Conservation (phyloP, 1,284 basidiomycete species). For the Cystobasidium pallidum region DNA sequence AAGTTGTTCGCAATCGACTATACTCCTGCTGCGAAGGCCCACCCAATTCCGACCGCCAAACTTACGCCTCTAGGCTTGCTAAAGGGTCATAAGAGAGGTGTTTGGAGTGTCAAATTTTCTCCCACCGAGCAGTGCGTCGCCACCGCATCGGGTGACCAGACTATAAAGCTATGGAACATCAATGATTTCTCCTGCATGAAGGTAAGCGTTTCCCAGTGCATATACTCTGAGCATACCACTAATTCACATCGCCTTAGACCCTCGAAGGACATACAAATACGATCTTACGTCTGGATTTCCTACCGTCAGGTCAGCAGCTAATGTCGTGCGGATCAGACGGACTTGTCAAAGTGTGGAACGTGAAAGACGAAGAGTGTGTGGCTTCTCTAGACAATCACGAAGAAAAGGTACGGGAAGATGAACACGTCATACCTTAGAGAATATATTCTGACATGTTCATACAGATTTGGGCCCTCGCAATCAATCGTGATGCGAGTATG, state of each 20-base stretch:
- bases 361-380: slow-evolving; percentile 82
- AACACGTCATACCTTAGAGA: not conserved
- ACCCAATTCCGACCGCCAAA: slow-evolving; percentile 63
- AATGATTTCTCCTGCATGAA: slow-evolving; percentile 88
- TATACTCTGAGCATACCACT: slow-evolving; percentile 34
- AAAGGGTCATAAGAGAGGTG: slow-evolving; percentile 93
- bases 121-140: slow-evolving; percentile 80
- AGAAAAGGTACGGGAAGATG: slow-evolving; percentile 70
- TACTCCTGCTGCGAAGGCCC: slow-evolving; percentile 45
- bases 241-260: slow-evolving; percentile 61
- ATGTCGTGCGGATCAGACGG: slow-evolving; percentile 90
- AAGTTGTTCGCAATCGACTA: slow-evolving; percentile 80
- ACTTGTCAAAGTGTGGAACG: slow-evolving; percentile 92
- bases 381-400: slow-evolving; percentile 94
- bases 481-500: slow-evolving; percentile 73
- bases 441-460: not conserved
- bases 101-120: slow-evolving; percentile 92
- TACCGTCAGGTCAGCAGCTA: slow-evolving; percentile 81
- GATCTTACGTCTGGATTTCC: slow-evolving; percentile 88
- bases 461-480: slow-evolving; percentile 88
- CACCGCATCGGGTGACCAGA: slow-evolving; percentile 92
- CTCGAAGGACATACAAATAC: slow-evolving; percentile 97
- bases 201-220: slow-evolving; percentile 54
- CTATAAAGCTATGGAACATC: slow-evolving; percentile 88
- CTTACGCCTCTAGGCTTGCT: slow-evolving; percentile 81